Evolutionary conservation across 768 basidiomycete genomes (phyloP).

Genomic region (Sarcodon sp.): DNA sequence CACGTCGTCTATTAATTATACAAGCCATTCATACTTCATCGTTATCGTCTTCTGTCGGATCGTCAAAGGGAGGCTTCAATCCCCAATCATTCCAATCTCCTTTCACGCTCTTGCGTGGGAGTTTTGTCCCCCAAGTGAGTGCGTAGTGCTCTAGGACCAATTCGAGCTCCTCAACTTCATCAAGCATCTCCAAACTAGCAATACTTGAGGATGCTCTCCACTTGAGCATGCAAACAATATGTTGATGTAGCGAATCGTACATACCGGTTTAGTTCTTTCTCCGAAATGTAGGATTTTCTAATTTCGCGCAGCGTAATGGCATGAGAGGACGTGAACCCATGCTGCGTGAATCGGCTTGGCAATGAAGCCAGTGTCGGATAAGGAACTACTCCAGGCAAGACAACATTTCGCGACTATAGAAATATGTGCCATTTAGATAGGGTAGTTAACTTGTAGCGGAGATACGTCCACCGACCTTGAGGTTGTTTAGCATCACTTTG

Average conservation of each 20-base stretch:
- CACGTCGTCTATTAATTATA: too few relatives aligned
- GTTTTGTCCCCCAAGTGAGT: slow-evolving; percentile 57
- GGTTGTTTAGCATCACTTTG: slow-evolving; percentile 82
- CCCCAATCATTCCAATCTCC: slow-evolving; percentile 10
- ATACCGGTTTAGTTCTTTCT: slow-evolving; percentile 45
- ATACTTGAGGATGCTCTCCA: slow-evolving; percentile 33
- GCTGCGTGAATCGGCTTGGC: slow-evolving; percentile 40
- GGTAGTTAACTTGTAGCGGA: not conserved
- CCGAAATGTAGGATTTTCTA: slow-evolving; percentile 32
- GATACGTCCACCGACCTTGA: slow-evolving; percentile 37
- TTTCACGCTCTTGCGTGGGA: slow-evolving; percentile 3
- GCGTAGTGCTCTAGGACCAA: slow-evolving; percentile 86
- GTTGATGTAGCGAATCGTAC: slow-evolving; percentile 2
- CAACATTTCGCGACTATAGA: slow-evolving; percentile 52
- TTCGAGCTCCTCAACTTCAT: slow-evolving; percentile 91
- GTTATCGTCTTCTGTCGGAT: too few relatives aligned
- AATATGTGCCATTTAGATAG: not conserved
- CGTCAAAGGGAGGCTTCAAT: not conserved
- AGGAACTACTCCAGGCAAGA: slow-evolving; percentile 59
- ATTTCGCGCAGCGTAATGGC: slow-evolving; percentile 65
- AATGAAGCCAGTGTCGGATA: slow-evolving; percentile 48
- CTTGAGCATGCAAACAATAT: not conserved
- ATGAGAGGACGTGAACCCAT: slow-evolving; percentile 38
- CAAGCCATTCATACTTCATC: too few relatives aligned
- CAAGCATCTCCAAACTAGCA: slow-evolving; percentile 71